phyloP scores from a whole-genome alignment of 108 stramenopile genomes.

The Conticribra weissflogii region DNA sequence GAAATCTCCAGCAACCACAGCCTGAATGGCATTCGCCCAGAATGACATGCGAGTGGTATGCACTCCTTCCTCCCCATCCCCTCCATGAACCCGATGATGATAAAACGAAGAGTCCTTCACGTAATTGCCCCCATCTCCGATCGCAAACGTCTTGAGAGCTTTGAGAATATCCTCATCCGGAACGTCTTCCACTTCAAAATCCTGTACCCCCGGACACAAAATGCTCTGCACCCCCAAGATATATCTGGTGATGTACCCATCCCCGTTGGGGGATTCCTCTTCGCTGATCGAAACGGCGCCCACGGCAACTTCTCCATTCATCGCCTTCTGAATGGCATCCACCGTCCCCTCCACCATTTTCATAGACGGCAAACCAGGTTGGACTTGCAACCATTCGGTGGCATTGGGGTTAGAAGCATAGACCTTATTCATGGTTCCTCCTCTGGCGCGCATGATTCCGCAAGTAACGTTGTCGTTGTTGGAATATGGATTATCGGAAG shows the following conservation, averaged over 20 bases:
- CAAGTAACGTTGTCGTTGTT: conserved; percentile 13
- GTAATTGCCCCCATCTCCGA: conserved; percentile 9
- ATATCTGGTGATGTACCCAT: not conserved
- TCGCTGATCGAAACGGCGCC: conserved; percentile 3
- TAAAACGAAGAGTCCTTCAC: conserved; percentile 27
- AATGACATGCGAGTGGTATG: conserved; percentile 30
- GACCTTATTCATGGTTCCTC: conserved; percentile 20
- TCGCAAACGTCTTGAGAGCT: conserved; percentile 8
- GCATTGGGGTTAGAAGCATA: conserved; percentile 26
- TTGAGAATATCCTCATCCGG: conserved; percentile 12
- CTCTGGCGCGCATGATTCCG: conserved; percentile 15
- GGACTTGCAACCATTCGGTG: conserved; percentile 10
- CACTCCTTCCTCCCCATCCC: conserved; percentile 2
- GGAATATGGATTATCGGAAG: not conserved
- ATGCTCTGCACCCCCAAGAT: conserved; percentile 14
- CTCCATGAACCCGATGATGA: conserved; percentile 9
- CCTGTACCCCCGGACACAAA: conserved; percentile 31
- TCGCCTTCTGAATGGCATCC: not conserved
- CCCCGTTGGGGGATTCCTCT: not conserved
- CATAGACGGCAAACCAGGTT: conserved; percentile 30
- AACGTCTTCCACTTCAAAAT: conserved; percentile 15
- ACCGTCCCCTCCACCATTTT: conserved; percentile 22
- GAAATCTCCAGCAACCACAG: conserved; percentile 4
- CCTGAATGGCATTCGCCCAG: conserved; percentile 8
- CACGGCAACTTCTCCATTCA: not conserved